Evolutionary conservation across 352 stramenopile genomes (phyloP).

Genomic region (Globisporangium recalcitrans): DNA sequence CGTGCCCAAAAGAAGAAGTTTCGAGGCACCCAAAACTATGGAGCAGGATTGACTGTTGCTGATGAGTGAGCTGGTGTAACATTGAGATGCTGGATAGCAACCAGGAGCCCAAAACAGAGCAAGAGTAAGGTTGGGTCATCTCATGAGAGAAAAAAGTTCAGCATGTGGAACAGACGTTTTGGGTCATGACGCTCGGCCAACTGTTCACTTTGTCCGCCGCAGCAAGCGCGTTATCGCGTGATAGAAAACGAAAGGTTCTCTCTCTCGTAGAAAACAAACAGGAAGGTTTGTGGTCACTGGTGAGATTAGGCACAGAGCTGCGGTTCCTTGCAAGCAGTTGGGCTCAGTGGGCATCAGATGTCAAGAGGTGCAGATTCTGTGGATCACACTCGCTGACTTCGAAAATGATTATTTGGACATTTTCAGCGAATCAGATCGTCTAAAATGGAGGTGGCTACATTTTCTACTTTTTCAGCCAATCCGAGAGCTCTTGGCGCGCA

Average conservation of each 20-base stretch:
- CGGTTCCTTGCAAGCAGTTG: no score
- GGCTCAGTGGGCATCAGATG: no score
- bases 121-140: not conserved
- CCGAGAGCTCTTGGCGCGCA: slow-evolving; percentile 17
- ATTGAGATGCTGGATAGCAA: not conserved
- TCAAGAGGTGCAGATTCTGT: not conserved
- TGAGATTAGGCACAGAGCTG: no score
- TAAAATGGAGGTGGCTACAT: slow-evolving; percentile 8
- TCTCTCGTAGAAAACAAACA: no score
- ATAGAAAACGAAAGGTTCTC: no score
- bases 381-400: not conserved
- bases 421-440: not conserved
- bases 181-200: not conserved
- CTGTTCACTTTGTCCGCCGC: not conserved
- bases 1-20: not conserved
- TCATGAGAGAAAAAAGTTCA: not conserved
- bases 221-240: no score
- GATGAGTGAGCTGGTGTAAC: not conserved
- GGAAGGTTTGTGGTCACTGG: no score
- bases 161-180: not conserved
- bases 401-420: not conserved
- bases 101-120: not conserved
- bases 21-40: not conserved
- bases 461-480: slow-evolving; percentile 11
- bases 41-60: not conserved